phyloP scores from a whole-genome alignment of 2,329 filamentous ascomycete species.

The Trichoderma guizhouense region DNA sequence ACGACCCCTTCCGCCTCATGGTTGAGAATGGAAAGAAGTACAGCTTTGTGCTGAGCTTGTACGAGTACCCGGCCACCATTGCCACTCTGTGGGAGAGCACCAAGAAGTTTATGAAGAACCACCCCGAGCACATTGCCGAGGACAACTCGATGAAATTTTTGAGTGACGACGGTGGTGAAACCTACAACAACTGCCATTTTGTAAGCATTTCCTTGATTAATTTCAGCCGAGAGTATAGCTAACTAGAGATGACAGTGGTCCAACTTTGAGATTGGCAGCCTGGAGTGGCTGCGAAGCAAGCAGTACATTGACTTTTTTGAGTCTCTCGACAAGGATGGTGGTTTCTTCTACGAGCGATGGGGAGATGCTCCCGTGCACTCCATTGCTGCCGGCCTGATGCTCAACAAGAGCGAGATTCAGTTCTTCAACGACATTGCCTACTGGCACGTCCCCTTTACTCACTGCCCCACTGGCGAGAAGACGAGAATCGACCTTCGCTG shows the following conservation, averaged over 20 bases:
- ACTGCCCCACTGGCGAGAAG: constrained; percentile 91
- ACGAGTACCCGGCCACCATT: constrained; percentile 96
- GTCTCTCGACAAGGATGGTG: constrained; percentile 81
- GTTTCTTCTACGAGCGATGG: constrained; percentile 99
- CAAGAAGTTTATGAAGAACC: constrained; percentile 88
- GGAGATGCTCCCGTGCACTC: constrained; percentile 97
- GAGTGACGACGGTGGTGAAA: constrained; percentile 85
- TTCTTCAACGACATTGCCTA: constrained; percentile 99
- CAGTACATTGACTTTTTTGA: constrained; percentile 91
- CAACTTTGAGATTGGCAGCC: constrained; percentile 94
- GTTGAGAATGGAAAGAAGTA: constrained; percentile 96
- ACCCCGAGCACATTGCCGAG: constrained; percentile 81
- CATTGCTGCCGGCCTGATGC: constrained; percentile 83
- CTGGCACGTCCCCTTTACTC: constrained; percentile 95
- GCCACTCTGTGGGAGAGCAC: constrained; percentile 92
- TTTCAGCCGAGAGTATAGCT: neutral
- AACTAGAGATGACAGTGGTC: constrained; percentile 67
- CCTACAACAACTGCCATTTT: constrained; percentile 97
- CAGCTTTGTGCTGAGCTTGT: constrained; percentile 91
- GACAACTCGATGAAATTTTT: constrained; percentile 89
- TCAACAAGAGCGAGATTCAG: constrained; percentile 91
- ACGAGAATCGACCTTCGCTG: constrained; percentile 80
- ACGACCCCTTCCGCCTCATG: constrained; percentile 97
- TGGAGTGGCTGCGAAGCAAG: constrained; percentile 88
- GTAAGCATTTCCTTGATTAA: constrained; percentile 47